Percentiles rank a stretch among this genome's conserved stretches.
These are phyloP conservation scores for Naganishia vishniacii DNA, from an alignment of 768 basidiomycete genomes.

Conservation along the genomic window DNA sequence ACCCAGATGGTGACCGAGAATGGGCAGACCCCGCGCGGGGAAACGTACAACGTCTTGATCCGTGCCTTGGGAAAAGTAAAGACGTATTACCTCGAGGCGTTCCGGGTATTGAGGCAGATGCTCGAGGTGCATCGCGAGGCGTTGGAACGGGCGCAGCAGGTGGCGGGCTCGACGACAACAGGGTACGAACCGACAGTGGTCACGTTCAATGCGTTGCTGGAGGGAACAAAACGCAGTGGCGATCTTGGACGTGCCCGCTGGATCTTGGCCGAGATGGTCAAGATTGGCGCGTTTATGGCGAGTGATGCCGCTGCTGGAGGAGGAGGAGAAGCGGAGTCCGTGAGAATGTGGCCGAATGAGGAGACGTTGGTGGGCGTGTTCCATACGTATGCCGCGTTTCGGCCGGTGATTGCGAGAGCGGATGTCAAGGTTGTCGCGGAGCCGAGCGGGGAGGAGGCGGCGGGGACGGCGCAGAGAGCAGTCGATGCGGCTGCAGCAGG, in stretches of 20 bases:
- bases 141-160: conserved; percentile 23
- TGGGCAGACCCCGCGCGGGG: conserved; percentile 59
- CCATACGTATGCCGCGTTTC: conserved; percentile 77
- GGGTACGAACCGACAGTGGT: conserved; percentile 56
- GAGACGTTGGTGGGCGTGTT: conserved; percentile 76
- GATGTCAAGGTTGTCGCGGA: conserved; percentile 52
- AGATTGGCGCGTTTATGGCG: conserved; percentile 26
- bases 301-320: neutral
- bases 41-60: conserved; percentile 76
- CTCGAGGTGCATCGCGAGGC: conserved; percentile 65
- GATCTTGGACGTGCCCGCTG: conserved; percentile 77
- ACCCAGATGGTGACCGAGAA: conserved; percentile 81
- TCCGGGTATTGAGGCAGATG: conserved; percentile 82
- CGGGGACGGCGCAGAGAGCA: conserved; percentile 14
- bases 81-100: conserved; percentile 69
- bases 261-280: conserved; percentile 69
- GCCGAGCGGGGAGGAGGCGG: conserved; percentile 11
- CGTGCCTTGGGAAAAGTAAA: conserved; percentile 62
- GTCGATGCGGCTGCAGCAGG: neutral
- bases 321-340: too few species aligned
- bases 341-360: conserved; percentile 54
- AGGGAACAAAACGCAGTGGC: conserved; percentile 79
- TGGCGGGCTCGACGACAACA: conserved; percentile 39
- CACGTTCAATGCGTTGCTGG: conserved; percentile 77
- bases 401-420: conserved; percentile 61